Evolutionary conservation across 306 rosid genomes (phyloP).

Genomic region (Quercus gilva): DNA sequence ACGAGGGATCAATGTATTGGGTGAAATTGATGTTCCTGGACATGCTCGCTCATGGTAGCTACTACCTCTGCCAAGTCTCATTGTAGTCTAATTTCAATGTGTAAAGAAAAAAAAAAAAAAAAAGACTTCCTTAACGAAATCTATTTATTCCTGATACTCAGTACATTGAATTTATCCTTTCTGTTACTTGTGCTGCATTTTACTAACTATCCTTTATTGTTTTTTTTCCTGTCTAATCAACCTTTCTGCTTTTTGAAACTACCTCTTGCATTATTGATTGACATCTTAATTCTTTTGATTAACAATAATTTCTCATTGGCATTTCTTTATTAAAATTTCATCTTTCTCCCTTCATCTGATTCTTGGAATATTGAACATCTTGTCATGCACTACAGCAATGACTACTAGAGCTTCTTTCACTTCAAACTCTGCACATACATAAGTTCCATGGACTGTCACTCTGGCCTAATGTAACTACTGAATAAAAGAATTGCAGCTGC

Average conservation of each 20-base stretch:
- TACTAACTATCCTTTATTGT: too few species aligned
- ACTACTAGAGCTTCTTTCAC: too few species aligned
- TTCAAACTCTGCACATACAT: not conserved
- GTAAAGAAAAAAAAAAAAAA: not conserved
- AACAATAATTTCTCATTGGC: too few species aligned
- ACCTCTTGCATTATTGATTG: too few species aligned
- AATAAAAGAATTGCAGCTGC: not conserved
- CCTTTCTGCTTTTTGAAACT: too few species aligned
- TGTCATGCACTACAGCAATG: too few species aligned
- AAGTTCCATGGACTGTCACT: not conserved
- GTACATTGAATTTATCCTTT: not conserved
- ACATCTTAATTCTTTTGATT: too few species aligned
- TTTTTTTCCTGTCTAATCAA: too few species aligned
- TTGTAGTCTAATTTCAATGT: not conserved
- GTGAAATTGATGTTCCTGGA: constrained; percentile 47
- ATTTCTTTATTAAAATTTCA: too few species aligned
- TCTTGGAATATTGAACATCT: too few species aligned
- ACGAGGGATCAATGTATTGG: constrained; percentile 40
- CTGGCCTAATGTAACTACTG: not conserved
- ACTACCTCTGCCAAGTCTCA: not conserved
- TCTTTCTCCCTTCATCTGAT: too few species aligned
- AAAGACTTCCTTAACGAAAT: not conserved
- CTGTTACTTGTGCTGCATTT: too few species aligned
- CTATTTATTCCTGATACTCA: not conserved
- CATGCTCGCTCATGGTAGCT: constrained; percentile 44